Base-by-base conservation (phyloP, 805 yeast species). In the Candida chauliodis region DNA sequence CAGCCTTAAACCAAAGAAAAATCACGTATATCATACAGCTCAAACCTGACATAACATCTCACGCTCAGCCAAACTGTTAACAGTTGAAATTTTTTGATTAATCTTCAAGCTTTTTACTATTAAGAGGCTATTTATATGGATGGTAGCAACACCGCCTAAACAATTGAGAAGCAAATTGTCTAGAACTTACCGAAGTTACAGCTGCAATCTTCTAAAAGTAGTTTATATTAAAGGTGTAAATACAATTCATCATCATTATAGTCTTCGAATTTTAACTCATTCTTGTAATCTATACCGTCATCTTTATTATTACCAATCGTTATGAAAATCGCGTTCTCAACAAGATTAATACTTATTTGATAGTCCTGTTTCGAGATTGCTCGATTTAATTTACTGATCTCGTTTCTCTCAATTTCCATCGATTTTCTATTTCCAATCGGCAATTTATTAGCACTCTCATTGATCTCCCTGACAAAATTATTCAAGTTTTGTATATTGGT, bases 281-380 rank as follows among this genome's bases (percentile, higher is more conserved):
- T 29, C 3, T 16, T n/a, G 28, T 48, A 51, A 22, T 51, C 51
- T 20, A 40, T 40, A 37, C 45, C 46, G 6, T 40, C 45, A 31
- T 40, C 17, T 11, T 16, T 13, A n/a, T 34, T 10, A 32, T 20
- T 28, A 18, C 36, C 40, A 16, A 36, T 40, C 8, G 47, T 31
- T 15, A 56, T 28, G 16, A 53, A 46, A 22, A 55, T 26, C 19
- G 44, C 49, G 40, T 55, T 56, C 38, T 42, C 58, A 27, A 56
- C 45, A 11, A 55, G 42, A 10, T 45, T 37, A 8, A 56, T 25
- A 16, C 20, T 18, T 8, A 10, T 7, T 2, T 10, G 15, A 19
- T 15, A 13, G 7, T 27, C 19, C 13, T 27, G 6, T 5, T 37
- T 44, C 3, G 51, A 45, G 3, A 23, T 34, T 26, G 28, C 41